Evolutionary conservation across 164 flowering plant species (phyloP), one percentile per base, ranked within the genome.

Genomic region (Magnolia changhungtana): DNA sequence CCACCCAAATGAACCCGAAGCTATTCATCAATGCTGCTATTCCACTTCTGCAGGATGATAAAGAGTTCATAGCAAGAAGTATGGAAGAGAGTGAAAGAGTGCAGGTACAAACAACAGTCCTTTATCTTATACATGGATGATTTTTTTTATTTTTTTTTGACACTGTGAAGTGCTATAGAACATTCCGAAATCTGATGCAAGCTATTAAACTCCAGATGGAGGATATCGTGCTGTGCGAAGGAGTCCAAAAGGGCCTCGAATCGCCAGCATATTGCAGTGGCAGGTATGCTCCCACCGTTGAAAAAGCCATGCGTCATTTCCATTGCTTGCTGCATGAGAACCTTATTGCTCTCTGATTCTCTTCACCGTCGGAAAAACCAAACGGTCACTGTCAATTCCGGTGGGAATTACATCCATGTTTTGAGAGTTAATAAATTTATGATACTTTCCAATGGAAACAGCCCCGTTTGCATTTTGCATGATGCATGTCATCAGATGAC

Each of bases 291-390:
- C 95, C 98, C 1, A 65, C 83, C 1, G 88, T 93, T 13, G 99
- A 95, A 84, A 83, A 82, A 70, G 89, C 98, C 63, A 93, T 95
- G 96, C 92, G 92, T 73, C 98, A 93, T 83, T 95, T 95, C 75
- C 98, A 95, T 78, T 71, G 80, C 49, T 58, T 73, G 20, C 80
- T 78, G 20, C 73, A 74, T 29, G 49, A 78, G n/a, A 78, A 63
- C 59, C 73, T 78, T 61, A 68, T 52, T 16, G 58, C 23, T 64
- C 58, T 21, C 2, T 65, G 76, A 74, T 68, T 68, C n/a, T 24
- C 13, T 55, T 55, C 18, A 55, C 61, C 61, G 13, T 55, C 18
- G 2, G 18, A 55, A 55, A 55, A 37, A 37, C 45, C 45, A 37
- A 37, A 37, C 45, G 0, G 0, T 37, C 45, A 37, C 5, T 37